Evolutionary conservation across 495 filamentous ascomycete genomes (phyloP), one percentile per base, ranked within the genome.

Genomic region (Aspergillus wentii): DNA sequence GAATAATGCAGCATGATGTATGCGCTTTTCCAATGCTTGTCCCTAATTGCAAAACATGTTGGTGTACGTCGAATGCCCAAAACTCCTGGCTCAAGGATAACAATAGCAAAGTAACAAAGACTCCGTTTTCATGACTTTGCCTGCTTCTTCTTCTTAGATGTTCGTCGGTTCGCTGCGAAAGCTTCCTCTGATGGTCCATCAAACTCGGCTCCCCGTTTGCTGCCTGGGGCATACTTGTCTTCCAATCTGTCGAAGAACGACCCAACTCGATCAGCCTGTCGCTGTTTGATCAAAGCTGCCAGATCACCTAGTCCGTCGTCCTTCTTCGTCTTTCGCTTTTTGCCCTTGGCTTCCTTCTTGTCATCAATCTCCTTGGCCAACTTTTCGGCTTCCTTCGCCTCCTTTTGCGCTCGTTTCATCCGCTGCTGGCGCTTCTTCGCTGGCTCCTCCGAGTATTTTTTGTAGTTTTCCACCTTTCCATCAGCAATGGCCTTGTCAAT

Each of bases 401-500:
- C 83, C 26, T 71, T 68, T 50, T 71, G 63, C 0, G 85, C 86
- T 8, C 60, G 66, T 53, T 78, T 79, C 44, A 82, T 56, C 16
- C 89, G 72, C 44, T 69, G 71, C 54, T 82, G 66, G 43, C 74
- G 74, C 29, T 81, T 72, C 41, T 68, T 78, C 50, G 79, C 76
- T 8, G 73, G 71, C 64, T 95, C 88, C 9, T 83, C 66, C 4
- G 72, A 74, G 56, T 91, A 97, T 14, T 74, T 69, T 16, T 72
- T 64, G 57, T 79, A 89, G 2, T 59, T 61, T 44, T 83, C 55
- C 3, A 88, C 82, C 25, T 83, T 72, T 0, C 74, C 77, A 4
- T 59, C 69, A 28, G 68, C 68, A 52, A 98, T 90, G n/a, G 85
- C 94, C 30, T 76, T 64, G 50, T 94, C 80, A 37, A 98, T 86